A percentile compares a stretch with the other conserved stretches of the same genome.
Evolutionary conservation across 140 eudicot species (phyloP).

Genomic region (Flaveria floridana): DNA sequence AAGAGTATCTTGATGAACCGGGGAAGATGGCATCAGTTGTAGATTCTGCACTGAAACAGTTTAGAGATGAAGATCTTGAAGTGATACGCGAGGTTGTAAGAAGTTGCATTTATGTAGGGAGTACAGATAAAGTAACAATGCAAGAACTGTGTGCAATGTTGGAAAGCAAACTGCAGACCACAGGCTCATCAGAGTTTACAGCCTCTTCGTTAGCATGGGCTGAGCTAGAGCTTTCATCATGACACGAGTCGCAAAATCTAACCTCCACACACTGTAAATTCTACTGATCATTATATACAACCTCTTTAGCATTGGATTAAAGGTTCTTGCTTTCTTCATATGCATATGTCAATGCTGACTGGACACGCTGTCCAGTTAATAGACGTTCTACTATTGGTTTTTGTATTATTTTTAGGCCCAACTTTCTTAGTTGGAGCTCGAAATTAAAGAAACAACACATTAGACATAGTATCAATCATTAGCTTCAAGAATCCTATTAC

Average conservation of each 20-base stretch:
- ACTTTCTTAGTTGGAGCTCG: no score
- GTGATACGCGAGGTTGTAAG: slow-evolving; percentile 61
- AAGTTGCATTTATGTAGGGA: slow-evolving; percentile 44
- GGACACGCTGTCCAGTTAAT: no score
- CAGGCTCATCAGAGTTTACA: slow-evolving; percentile 61
- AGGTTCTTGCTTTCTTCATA: slow-evolving; percentile 15
- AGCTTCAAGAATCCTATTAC: neutral
- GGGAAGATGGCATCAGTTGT: slow-evolving; percentile 57
- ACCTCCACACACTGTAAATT: slow-evolving; percentile 52
- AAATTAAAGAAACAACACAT: no score
- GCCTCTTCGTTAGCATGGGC: slow-evolving; percentile 95
- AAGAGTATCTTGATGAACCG: slow-evolving; percentile 59
- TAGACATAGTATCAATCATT: no score
- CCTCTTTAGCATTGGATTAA: slow-evolving; percentile 22
- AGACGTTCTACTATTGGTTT: neutral
- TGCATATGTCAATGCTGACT: neutral
- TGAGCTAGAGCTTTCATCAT: slow-evolving; percentile 69
- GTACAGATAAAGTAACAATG: slow-evolving; percentile 47
- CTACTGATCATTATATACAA: slow-evolving; percentile 23
- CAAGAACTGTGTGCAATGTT: slow-evolving; percentile 55
- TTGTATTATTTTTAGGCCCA: no score
- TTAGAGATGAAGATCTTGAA: slow-evolving; percentile 63
- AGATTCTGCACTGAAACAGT: slow-evolving; percentile 72
- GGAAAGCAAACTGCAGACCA: slow-evolving; percentile 67
- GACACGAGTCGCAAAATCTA: slow-evolving; percentile 39